Conservation (phyloP, 2,329 filamentous ascomycete genomes). For the Cytospora chrysosperma region DNA sequence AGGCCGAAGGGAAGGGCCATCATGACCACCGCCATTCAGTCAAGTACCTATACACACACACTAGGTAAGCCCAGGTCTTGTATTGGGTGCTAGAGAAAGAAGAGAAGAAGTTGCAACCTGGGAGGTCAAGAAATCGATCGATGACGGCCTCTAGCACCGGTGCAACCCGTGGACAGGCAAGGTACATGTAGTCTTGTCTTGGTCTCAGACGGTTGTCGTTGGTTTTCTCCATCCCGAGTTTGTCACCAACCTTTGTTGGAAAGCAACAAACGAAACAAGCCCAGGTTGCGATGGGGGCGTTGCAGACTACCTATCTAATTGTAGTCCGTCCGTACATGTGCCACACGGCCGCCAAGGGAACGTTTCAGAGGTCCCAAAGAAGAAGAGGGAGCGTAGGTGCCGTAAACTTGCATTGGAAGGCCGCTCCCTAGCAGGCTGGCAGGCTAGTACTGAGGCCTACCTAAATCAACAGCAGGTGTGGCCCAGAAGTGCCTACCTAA, state of each 20-base stretch:
- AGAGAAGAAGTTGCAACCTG: no score
- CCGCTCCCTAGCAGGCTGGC: not conserved
- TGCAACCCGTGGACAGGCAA: no score
- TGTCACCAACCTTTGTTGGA: no score
- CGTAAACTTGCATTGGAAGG: not conserved
- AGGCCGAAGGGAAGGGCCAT: not conserved
- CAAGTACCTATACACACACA: no score
- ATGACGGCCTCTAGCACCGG: no score
- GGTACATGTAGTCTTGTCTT: not conserved
- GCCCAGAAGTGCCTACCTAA: no score
- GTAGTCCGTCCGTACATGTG: not conserved
- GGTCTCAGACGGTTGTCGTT: not conserved
- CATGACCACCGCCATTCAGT: no score
- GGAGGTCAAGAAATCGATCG: no score
- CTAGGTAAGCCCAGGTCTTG: no score
- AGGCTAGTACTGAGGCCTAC: no score
- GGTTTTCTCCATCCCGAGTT: no score
- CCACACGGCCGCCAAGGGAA: not conserved
- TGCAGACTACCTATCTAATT: constrained; percentile 6
- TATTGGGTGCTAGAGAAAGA: no score
- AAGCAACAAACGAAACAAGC: not conserved
- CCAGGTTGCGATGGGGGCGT: not conserved
- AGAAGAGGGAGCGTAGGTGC: not conserved
- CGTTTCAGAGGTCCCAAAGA: constrained; percentile 12
- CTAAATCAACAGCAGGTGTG: not conserved